A percentile compares a stretch with the other conserved stretches of the same genome.
These are phyloP conservation scores for Podila verticillata DNA, from an alignment of 192 early-diverging fungal genomes.

Conservation along the genomic window DNA sequence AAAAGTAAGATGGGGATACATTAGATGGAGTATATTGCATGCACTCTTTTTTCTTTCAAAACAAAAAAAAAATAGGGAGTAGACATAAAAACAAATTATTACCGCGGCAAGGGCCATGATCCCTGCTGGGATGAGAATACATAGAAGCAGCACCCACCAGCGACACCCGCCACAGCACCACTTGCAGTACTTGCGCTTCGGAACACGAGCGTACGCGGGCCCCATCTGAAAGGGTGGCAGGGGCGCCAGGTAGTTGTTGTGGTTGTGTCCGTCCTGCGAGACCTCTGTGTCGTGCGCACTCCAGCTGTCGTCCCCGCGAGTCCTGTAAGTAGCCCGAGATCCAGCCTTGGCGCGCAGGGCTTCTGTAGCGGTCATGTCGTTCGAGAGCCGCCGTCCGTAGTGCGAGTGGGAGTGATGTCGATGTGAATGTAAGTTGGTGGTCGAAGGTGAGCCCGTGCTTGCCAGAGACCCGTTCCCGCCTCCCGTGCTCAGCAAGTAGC, in stretches of 20 bases:
- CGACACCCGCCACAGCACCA: slow-evolving; percentile 43
- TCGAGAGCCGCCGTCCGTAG: slow-evolving; percentile 7
- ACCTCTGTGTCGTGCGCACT: slow-evolving; percentile 18
- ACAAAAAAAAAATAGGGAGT: not conserved
- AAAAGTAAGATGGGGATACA: not conserved
- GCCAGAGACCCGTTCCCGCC: slow-evolving; percentile 13
- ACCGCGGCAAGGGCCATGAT: slow-evolving; percentile 13
- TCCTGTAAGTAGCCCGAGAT: not conserved
- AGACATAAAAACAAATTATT: not conserved
- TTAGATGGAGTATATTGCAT: not conserved
- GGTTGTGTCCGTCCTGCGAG: slow-evolving; percentile 24
- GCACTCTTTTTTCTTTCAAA: not conserved
- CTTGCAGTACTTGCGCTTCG: slow-evolving; percentile 35
- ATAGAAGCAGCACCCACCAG: slow-evolving; percentile 37
- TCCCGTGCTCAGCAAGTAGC: slow-evolving; percentile 15
- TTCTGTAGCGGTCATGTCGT: slow-evolving; percentile 4
- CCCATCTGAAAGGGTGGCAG: slow-evolving; percentile 41
- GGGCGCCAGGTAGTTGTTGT: slow-evolving; percentile 22
- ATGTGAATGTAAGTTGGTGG: slow-evolving; percentile 16
- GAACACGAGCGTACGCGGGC: slow-evolving; percentile 31
- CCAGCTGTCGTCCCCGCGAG: slow-evolving; percentile 13
- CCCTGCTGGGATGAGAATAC: slow-evolving; percentile 15
- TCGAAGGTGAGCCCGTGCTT: slow-evolving; percentile 15
- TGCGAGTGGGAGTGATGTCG: slow-evolving; percentile 3
- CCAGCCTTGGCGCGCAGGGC: slow-evolving; percentile 10